phyloP scores from a whole-genome alignment of 495 filamentous ascomycete species.

The Neurospora sublineolata region DNA sequence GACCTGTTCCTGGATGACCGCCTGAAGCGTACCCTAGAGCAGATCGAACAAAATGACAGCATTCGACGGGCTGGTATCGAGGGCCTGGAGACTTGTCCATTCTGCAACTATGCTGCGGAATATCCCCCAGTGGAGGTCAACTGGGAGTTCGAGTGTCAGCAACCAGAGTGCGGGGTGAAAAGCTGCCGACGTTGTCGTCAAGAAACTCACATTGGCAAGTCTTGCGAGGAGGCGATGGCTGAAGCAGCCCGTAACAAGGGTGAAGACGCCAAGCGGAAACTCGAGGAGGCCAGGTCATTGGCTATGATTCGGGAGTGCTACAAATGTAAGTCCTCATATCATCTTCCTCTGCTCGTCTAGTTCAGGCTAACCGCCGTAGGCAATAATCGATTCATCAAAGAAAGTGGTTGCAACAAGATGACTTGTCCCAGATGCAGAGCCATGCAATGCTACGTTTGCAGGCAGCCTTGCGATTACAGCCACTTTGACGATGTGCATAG shows the following conservation, averaged over 20 bases:
- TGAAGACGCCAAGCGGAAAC: slow-evolving; percentile 45
- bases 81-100: slow-evolving; percentile 61
- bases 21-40: slow-evolving; percentile 45
- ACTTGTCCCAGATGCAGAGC: slow-evolving; percentile 47
- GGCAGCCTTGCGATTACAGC: slow-evolving; percentile 40
- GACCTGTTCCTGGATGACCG: slow-evolving; percentile 47
- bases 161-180: slow-evolving; percentile 49
- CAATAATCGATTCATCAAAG: slow-evolving; percentile 55
- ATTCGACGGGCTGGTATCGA: slow-evolving; percentile 55
- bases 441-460: slow-evolving; percentile 64
- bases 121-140: slow-evolving; percentile 55
- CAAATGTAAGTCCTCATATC: slow-evolving; percentile 29
- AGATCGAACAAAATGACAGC: slow-evolving; percentile 56
- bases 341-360: not conserved
- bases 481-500: slow-evolving; percentile 40
- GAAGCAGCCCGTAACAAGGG: slow-evolving; percentile 40
- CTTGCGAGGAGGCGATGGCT: slow-evolving; percentile 49
- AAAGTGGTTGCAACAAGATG: slow-evolving; percentile 79
- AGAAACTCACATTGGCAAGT: slow-evolving; percentile 62
- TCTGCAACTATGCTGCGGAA: slow-evolving; percentile 71
- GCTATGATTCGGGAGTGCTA: slow-evolving; percentile 73
- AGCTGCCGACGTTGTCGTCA: slow-evolving; percentile 66
- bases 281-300: slow-evolving; percentile 77
- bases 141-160: slow-evolving; percentile 63
- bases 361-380: slow-evolving; percentile 31